phyloP scores from a whole-genome alignment of 2,329 filamentous ascomycete genomes.

The Bisporella sp. region DNA sequence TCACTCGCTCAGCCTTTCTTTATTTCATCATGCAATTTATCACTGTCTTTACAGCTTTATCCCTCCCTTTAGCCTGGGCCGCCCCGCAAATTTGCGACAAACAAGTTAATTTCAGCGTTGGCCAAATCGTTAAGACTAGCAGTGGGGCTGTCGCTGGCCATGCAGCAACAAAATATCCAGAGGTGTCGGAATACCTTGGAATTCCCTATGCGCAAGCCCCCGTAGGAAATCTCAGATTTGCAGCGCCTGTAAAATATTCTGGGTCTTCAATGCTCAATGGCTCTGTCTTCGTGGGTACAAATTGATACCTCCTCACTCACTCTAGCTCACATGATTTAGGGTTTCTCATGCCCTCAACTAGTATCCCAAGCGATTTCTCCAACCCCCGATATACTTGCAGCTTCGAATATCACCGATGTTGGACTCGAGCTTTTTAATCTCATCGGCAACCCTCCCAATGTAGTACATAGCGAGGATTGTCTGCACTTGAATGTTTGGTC shows the following conservation, averaged over 20 bases:
- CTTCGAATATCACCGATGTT: conserved; percentile 18
- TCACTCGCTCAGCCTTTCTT: background rate
- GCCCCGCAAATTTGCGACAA: conserved; percentile 1
- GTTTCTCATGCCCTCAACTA: background rate
- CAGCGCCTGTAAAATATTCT: conserved; percentile 11
- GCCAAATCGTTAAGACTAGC: conserved; percentile 15
- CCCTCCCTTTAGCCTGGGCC: conserved; percentile 6
- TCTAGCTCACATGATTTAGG: background rate
- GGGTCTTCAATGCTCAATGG: conserved; percentile 15
- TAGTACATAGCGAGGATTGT: conserved; percentile 28
- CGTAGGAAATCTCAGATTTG: conserved; percentile 33
- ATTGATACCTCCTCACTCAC: background rate
- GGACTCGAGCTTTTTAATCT: conserved; percentile 9
- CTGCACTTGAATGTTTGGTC: conserved; percentile 30
- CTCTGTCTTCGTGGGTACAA: conserved; percentile 17
- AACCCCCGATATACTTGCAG: background rate
- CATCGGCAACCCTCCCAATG: conserved; percentile 1
- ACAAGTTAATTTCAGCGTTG: conserved; percentile 10
- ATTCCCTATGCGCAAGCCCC: conserved; percentile 35
- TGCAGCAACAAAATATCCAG: conserved; percentile 10
- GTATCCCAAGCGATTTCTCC: background rate
- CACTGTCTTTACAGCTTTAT: conserved; percentile 9
- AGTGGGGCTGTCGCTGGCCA: conserved; percentile 22
- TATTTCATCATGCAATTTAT: background rate
- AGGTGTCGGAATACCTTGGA: conserved; percentile 30